Conservation (phyloP, 2,329 filamentous ascomycete genomes). For the Penicillium sp. region DNA sequence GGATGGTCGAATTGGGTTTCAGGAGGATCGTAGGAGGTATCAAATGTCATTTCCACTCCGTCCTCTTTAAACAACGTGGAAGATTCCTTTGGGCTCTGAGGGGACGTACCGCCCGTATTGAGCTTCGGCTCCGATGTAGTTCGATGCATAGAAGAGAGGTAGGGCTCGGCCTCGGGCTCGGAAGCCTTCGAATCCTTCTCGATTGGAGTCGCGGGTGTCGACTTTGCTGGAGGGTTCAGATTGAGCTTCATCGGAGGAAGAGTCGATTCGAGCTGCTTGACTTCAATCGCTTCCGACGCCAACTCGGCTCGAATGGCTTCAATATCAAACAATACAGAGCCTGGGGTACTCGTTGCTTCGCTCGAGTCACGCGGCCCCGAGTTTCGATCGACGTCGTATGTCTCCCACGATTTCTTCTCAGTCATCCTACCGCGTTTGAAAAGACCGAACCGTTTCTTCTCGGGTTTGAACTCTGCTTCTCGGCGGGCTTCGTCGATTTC, state of each 20-base stretch:
- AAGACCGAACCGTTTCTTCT: conserved; percentile 67
- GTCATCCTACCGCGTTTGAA: conserved; percentile 72
- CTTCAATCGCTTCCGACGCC: conserved; percentile 64
- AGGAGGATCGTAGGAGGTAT: conserved; percentile 51
- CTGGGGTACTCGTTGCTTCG: conserved; percentile 29
- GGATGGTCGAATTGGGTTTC: conserved; percentile 14
- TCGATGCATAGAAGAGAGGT: conserved; percentile 14
- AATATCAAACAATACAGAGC: conserved; percentile 79
- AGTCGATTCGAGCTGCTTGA: conserved; percentile 81
- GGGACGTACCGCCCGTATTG: conserved; percentile 7
- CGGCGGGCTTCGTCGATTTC: conserved; percentile 94
- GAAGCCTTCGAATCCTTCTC: conserved; percentile 27
- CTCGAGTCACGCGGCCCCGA: conserved; percentile 26
- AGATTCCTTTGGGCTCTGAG: conserved; percentile 11
- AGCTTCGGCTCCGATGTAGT: conserved; percentile 18
- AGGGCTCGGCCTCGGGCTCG: not conserved
- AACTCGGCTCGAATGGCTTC: conserved; percentile 88
- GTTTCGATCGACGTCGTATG: conserved; percentile 66
- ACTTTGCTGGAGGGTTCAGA: conserved; percentile 34
- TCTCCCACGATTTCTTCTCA: conserved; percentile 88
- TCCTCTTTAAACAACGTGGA: conserved; percentile 26
- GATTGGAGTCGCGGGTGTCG: conserved; percentile 24
- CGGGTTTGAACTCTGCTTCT: conserved; percentile 74
- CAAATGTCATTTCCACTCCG: conserved; percentile 65
- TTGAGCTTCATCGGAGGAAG: conserved; percentile 85